Percentiles rank a stretch among this genome's conserved stretches.
phyloP scores from a whole-genome alignment of 78 protist genomes.

The Chrysochromulina tobinii region DNA sequence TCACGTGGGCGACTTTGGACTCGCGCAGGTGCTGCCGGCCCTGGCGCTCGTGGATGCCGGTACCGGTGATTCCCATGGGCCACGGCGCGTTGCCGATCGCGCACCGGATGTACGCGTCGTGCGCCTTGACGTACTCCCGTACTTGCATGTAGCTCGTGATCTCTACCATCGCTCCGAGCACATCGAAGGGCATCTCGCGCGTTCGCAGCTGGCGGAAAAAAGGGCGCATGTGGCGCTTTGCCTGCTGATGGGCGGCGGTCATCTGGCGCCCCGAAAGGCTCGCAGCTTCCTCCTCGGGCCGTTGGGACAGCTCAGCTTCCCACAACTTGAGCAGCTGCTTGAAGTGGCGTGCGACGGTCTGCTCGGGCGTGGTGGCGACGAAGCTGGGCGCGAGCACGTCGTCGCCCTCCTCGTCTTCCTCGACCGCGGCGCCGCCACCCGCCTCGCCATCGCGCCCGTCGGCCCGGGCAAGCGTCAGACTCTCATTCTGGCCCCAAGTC shows the following conservation, averaged over 20 bases:
- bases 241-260: conserved; percentile 31
- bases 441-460: neutral
- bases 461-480: neutral
- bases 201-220: conserved; percentile 41
- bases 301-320: conserved; percentile 1
- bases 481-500: neutral
- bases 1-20: conserved; percentile 68
- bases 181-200: neutral
- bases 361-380: neutral
- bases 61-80: conserved; percentile 74
- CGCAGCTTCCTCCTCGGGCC: neutral
- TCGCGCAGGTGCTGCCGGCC: neutral
- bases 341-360: neutral
- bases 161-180: neutral
- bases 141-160: neutral
- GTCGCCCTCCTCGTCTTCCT: neutral
- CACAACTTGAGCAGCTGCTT: conserved; percentile 12
- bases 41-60: neutral
- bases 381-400: neutral
- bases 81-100: conserved; percentile 95
- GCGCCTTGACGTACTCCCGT: conserved; percentile 36
- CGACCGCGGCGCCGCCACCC: neutral
- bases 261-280: neutral
- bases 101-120: conserved; percentile 77
- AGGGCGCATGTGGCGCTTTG: conserved; percentile 62